phyloP scores from a whole-genome alignment of 2,329 filamentous ascomycete genomes.

The Didymella sp. region DNA sequence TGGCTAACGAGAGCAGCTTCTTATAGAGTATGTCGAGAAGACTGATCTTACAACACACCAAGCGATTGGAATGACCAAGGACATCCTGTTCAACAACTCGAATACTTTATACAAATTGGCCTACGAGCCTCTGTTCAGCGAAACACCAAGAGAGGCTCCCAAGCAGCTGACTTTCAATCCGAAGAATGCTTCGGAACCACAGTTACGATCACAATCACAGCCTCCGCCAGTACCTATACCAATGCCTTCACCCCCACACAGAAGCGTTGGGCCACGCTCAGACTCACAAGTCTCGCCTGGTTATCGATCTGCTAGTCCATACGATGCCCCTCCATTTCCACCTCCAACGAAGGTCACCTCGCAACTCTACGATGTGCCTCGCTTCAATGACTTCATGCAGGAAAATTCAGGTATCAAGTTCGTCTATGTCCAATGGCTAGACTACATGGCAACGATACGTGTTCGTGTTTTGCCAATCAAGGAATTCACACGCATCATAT shows the following conservation, averaged over 20 bases:
- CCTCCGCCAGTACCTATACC: slow-evolving; percentile 15
- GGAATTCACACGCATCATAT: slow-evolving; percentile 50
- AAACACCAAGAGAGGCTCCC: slow-evolving; percentile 26
- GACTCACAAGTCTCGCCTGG: slow-evolving; percentile 2
- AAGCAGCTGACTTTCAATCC: slow-evolving; percentile 35
- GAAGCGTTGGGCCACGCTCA: background rate
- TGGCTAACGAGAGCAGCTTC: slow-evolving; percentile 55
- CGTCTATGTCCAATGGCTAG: slow-evolving; percentile 77
- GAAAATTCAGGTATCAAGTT: slow-evolving; percentile 65
- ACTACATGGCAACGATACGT: slow-evolving; percentile 74
- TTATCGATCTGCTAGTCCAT: slow-evolving; percentile 22
- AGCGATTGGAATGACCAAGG: slow-evolving; percentile 68
- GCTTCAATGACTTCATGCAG: slow-evolving; percentile 58
- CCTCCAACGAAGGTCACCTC: slow-evolving; percentile 38
- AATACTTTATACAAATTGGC: slow-evolving; percentile 75
- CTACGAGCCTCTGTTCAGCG: slow-evolving; percentile 49
- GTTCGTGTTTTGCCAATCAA: slow-evolving; percentile 71
- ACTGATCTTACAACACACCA: slow-evolving; percentile 67
- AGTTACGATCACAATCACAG: slow-evolving; percentile 2
- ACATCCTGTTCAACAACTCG: slow-evolving; percentile 78
- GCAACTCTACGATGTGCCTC: slow-evolving; percentile 47
- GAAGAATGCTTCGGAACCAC: slow-evolving; percentile 20
- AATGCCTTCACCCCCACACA: slow-evolving; percentile 8
- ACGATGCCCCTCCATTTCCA: slow-evolving; percentile 33
- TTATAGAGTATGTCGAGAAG: slow-evolving; percentile 71